These are phyloP conservation scores for Vinca minor DNA, from an alignment of 257 asterid genomes.

Conservation along the genomic window DNA sequence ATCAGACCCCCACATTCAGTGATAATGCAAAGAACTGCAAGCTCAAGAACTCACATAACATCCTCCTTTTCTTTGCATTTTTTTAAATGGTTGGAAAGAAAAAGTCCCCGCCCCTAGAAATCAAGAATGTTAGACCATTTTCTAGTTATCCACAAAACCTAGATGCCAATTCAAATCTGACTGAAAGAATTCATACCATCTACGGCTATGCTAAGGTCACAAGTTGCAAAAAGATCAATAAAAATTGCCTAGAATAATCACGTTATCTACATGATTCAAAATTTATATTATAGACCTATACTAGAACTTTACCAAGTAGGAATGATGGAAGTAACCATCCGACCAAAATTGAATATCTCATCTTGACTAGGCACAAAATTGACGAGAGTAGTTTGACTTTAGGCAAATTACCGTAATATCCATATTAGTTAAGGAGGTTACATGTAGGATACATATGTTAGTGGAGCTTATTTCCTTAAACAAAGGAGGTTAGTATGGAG, in stretches of 20 bases:
- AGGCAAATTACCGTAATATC: no score
- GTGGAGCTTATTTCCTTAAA: no score
- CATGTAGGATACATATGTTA: no score
- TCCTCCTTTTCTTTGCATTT: not conserved
- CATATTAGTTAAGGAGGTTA: no score
- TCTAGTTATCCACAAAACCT: not conserved
- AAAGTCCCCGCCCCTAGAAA: not conserved
- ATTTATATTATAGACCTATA: not conserved
- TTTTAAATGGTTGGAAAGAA: slow-evolving; percentile 1
- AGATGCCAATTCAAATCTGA: not conserved
- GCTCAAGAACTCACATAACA: not conserved
- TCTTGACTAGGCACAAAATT: no score
- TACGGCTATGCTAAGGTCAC: no score
- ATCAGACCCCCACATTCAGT: not conserved
- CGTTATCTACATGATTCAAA: not conserved
- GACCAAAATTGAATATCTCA: no score
- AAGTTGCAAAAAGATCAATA: no score
- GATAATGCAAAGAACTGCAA: not conserved
- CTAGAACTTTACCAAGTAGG: not conserved
- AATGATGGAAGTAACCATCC: no score
- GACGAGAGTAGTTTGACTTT: no score
- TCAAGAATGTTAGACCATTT: no score
- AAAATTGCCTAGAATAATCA: not conserved
- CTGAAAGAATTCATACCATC: not conserved
- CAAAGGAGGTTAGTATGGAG: no score